Base-by-base conservation (phyloP, 2,329 filamentous ascomycete genomes). In the Acrodontium crateriforme region DNA sequence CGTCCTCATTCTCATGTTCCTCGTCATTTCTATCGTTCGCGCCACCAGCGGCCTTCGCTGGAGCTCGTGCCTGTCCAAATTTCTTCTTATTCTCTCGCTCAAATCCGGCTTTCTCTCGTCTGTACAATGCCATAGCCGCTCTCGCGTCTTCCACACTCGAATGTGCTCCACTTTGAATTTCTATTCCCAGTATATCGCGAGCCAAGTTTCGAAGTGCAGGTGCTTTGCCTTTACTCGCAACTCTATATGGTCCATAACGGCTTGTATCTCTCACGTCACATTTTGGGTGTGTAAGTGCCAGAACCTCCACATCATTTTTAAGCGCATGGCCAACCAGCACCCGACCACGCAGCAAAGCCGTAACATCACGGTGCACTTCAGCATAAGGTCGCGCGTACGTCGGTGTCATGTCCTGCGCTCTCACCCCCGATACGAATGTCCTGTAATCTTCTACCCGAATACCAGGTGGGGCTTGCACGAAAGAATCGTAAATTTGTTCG, bases 401-500 rank as follows among this genome's bases (percentile, higher is more conserved):
- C n/a, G 47, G 44, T 4, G 65, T 62, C 68, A 95, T 76, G 40
- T 83, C 73, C 34, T 70, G 71, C 1, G 78, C 67, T 27, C 71
- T 69, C 35, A 98, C 78, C 5, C 89, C 89, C 36, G 79, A 91
- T 21, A 94, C 76, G 35, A 68, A 62, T 3, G 85, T 95, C 36
- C 89, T 72, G 78, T 85, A 98, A 55, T 98, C 81, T 9, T 79
- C 84, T 9, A 98, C 81, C 46, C 84, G 75, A 34, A 73, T 72
- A 1, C 38, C 36, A 1, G 41, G 31, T 6, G 46, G 45, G 2
- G 82, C 79, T 29, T 71, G 69, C 7, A 95, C 89, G 49, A 79
- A 95, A 9, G 81, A 87, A 60, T 98, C 89, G 65, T 95, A 94
- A 24, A 98, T 62, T 53, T 93, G 83, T 16, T 78, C 71, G 11